Evolutionary conservation across 371 early-diverging fungal genomes (phyloP).

Genomic region (Mortierella polycephala): DNA sequence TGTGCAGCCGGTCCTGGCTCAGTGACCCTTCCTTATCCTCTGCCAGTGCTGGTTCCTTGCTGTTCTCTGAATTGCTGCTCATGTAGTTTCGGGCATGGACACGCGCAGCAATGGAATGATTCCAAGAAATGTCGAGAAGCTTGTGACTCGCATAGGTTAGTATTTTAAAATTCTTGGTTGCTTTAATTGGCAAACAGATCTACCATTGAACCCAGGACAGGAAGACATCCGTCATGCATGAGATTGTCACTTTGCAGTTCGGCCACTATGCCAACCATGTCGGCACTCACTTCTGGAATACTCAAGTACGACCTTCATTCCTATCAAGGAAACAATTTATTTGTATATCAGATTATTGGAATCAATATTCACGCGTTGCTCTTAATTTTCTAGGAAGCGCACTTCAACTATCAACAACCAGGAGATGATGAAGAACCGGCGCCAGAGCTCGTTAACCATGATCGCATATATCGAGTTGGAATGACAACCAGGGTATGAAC

Average conservation of each 20-base stretch:
- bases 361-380: background rate
- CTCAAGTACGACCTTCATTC: constrained; percentile 63
- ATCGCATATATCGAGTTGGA: constrained; percentile 47
- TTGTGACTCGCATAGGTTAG: background rate
- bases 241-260: constrained; percentile 90
- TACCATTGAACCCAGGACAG: background rate
- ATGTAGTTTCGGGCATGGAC: background rate
- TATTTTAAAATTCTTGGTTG: background rate
- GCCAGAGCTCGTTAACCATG: constrained; percentile 45
- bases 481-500: constrained; percentile 28
- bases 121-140: background rate
- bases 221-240: constrained; percentile 65
- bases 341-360: background rate
- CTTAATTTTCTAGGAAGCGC: constrained; percentile 33
- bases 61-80: background rate
- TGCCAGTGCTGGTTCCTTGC: background rate
- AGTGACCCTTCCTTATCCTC: background rate
- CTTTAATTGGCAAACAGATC: background rate
- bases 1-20: too few relatives aligned
- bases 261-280: constrained; percentile 88
- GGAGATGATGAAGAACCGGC: constrained; percentile 37
- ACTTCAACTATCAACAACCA: constrained; percentile 47
- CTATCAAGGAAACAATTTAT: background rate
- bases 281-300: constrained; percentile 94
- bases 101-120: background rate